Evolutionary conservation across 768 basidiomycete species (phyloP).

Genomic region (Gautieria morchelliformis): DNA sequence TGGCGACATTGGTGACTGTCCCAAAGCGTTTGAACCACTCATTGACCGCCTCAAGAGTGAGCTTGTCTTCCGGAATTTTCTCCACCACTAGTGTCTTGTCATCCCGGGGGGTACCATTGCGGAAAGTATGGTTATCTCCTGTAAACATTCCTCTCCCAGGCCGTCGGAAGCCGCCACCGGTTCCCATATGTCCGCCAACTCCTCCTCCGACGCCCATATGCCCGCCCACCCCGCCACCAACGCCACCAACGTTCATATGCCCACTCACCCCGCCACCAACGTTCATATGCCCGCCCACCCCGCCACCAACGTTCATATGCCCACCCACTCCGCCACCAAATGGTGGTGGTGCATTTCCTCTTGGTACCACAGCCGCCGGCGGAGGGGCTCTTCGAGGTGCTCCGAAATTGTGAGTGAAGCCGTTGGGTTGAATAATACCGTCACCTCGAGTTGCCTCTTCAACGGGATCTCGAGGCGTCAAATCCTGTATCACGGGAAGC

Average conservation of each 20-base stretch:
- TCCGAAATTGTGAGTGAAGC: slow-evolving; percentile 7
- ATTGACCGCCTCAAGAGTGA: slow-evolving; percentile 69
- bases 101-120: slow-evolving; percentile 47
- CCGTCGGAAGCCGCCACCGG: slow-evolving; percentile 15
- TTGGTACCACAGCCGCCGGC: background rate
- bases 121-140: slow-evolving; percentile 57
- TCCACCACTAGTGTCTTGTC: slow-evolving; percentile 87
- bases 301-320: background rate
- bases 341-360: background rate
- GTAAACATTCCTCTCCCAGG: slow-evolving; percentile 46
- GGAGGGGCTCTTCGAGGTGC: background rate
- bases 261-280: slow-evolving; percentile 13
- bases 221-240: background rate
- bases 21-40: slow-evolving; percentile 91
- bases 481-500: slow-evolving; percentile 75
- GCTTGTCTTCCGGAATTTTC: slow-evolving; percentile 82
- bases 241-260: slow-evolving; percentile 15
- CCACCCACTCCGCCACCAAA: background rate
- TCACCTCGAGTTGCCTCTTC: slow-evolving; percentile 6
- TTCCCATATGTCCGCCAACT: slow-evolving; percentile 7
- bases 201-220: background rate
- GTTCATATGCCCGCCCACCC: slow-evolving; percentile 3
- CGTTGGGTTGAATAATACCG: background rate
- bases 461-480: slow-evolving; percentile 41
- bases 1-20: slow-evolving; percentile 83